Evolutionary conservation across 768 basidiomycete genomes (phyloP).

Genomic region (Kwoniella botswanensis): DNA sequence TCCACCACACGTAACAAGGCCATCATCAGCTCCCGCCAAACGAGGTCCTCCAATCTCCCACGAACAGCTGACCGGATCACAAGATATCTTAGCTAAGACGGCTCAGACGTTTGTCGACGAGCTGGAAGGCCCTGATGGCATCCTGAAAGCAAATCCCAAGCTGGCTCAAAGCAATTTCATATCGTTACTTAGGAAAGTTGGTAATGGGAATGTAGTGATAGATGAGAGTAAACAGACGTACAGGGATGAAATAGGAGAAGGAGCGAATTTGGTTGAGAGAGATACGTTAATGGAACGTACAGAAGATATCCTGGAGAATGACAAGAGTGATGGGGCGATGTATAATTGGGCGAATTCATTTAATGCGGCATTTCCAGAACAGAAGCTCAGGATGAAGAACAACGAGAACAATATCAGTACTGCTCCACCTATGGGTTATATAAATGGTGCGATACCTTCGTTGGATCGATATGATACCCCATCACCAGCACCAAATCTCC

Average conservation of each 20-base stretch:
- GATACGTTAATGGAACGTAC: not conserved
- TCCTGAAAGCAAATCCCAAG: slow-evolving; percentile 37
- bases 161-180: slow-evolving; percentile 43
- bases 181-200: slow-evolving; percentile 31
- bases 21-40: not conserved
- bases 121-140: slow-evolving; percentile 1
- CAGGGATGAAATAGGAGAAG: slow-evolving; percentile 33
- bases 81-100: slow-evolving; percentile 38
- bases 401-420: not conserved
- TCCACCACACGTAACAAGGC: not conserved
- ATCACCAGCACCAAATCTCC: too few relatives aligned
- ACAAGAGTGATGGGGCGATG: not conserved
- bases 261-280: slow-evolving; percentile 31
- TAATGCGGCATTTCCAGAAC: not conserved
- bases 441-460: not conserved
- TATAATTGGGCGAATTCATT: not conserved
- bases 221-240: slow-evolving; percentile 25
- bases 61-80: slow-evolving; percentile 29
- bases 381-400: not conserved
- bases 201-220: slow-evolving; percentile 28
- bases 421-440: not conserved
- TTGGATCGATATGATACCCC: slow-evolving; percentile 4
- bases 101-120: slow-evolving; percentile 29
- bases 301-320: not conserved
- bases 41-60: not conserved